Evolutionary conservation across 2,329 filamentous ascomycete species (phyloP).

Genomic region (Lasiodiplodia gonubiensis): DNA sequence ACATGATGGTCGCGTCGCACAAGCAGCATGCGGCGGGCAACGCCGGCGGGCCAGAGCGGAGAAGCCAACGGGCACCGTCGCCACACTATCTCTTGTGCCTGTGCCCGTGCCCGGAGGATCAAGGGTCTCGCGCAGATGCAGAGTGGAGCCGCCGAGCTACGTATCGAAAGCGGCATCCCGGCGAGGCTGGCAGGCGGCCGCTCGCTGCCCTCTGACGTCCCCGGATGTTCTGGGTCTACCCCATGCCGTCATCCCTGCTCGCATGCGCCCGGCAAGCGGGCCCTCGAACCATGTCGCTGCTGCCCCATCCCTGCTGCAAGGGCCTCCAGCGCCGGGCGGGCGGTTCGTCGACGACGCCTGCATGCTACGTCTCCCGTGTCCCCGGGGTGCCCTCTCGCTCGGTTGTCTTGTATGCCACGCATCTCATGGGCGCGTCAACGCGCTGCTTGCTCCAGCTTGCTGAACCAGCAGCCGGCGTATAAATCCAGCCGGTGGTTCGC

Average conservation of each 20-base stretch:
- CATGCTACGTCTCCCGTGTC: conserved; percentile 16
- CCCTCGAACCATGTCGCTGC: conserved; percentile 22
- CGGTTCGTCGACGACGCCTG: conserved; percentile 14
- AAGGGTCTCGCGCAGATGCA: conserved; percentile 2
- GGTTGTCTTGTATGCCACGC: conserved; percentile 28
- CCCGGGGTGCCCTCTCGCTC: conserved; percentile 14
- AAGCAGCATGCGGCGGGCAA: conserved; percentile 2
- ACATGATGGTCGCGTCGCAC: conserved; percentile 24
- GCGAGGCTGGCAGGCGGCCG: conserved; percentile 12
- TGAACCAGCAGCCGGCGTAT: conserved; percentile 20
- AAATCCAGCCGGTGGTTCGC: conserved; percentile 10
- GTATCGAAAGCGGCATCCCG: conserved; percentile 27
- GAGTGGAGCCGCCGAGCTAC: conserved; percentile 24
- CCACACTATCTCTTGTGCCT: conserved; percentile 16
- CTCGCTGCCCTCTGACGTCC: conserved; percentile 21
- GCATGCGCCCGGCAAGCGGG: conserved; percentile 22
- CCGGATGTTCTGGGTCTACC: conserved; percentile 20
- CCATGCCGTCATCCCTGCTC: conserved; percentile 5
- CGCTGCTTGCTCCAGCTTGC: conserved; percentile 14
- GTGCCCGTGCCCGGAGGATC: conserved; percentile 19
- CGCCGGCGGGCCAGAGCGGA: conserved; percentile 7
- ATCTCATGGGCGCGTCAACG: conserved; percentile 18
- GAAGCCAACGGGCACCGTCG: conserved; percentile 3
- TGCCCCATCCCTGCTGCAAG: conserved; percentile 24
- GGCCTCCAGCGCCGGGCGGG: conserved; percentile 15